These are phyloP conservation scores for Phytomonas francai DNA, from an alignment of 208 protist genomes.

Conservation along the genomic window DNA sequence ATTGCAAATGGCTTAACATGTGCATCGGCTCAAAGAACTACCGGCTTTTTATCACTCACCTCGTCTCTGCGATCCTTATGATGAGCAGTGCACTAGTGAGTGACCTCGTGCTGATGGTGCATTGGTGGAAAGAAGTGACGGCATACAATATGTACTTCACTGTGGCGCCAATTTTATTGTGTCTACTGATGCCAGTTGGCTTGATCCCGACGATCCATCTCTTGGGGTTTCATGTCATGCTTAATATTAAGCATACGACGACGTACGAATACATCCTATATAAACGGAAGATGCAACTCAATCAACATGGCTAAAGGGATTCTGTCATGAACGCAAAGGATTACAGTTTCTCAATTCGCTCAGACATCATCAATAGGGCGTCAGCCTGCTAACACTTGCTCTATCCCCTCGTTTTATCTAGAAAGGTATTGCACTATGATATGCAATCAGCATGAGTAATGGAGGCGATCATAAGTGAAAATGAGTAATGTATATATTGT, in stretches of 20 bases:
- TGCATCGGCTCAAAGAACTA: slow-evolving; percentile 86
- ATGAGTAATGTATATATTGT: too few species aligned
- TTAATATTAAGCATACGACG: slow-evolving; percentile 24
- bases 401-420: too few species aligned
- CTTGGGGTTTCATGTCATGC: slow-evolving; percentile 57
- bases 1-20: slow-evolving; percentile 91
- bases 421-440: too few species aligned
- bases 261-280: slow-evolving; percentile 61
- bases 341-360: too few species aligned
- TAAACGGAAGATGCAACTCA: slow-evolving; percentile 16
- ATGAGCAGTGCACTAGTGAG: slow-evolving; percentile 25
- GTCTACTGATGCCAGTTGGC: slow-evolving; percentile 22
- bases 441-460: too few species aligned
- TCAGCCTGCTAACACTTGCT: too few species aligned
- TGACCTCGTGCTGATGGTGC: slow-evolving; percentile 34
- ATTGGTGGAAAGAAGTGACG: slow-evolving; percentile 50
- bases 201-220: slow-evolving; percentile 39
- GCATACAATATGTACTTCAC: slow-evolving; percentile 48
- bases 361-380: too few species aligned
- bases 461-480: too few species aligned
- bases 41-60: slow-evolving; percentile 56
- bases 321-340: too few species aligned
- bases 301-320: too few species aligned
- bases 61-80: slow-evolving; percentile 21
- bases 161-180: slow-evolving; percentile 38